Conservation (phyloP, 768 basidiomycete species). For the Glaciozyma antarctica region DNA sequence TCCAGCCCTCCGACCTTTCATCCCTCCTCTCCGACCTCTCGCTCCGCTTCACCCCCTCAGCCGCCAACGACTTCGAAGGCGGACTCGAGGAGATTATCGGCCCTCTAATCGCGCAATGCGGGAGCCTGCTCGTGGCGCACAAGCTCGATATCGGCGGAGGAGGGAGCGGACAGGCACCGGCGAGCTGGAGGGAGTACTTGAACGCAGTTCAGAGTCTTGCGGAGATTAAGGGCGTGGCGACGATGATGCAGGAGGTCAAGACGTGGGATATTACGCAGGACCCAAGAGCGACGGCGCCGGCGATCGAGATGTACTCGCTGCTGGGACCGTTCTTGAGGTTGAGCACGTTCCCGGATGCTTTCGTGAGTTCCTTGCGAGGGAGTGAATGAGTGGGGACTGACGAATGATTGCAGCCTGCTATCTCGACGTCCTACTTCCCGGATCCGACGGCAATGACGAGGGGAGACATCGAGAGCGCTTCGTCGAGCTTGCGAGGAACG, state of each 20-base stretch:
- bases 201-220: slow-evolving; percentile 71
- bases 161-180: slow-evolving; percentile 8
- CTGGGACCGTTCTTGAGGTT: slow-evolving; percentile 77
- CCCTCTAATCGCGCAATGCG: slow-evolving; percentile 48
- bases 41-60: slow-evolving; percentile 49
- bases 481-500: slow-evolving; percentile 74
- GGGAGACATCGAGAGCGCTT: slow-evolving; percentile 70
- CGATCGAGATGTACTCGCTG: slow-evolving; percentile 46
- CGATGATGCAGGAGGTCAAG: slow-evolving; percentile 44
- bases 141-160: slow-evolving; percentile 33
- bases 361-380: slow-evolving; percentile 23
- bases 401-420: slow-evolving; percentile 50
- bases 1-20: slow-evolving; percentile 61
- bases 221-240: slow-evolving; percentile 70
- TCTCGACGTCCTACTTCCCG: slow-evolving; percentile 72
- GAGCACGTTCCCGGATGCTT: slow-evolving; percentile 89
- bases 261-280: slow-evolving; percentile 12
- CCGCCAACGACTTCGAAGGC: slow-evolving; percentile 48
- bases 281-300: slow-evolving; percentile 3
- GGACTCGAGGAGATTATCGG: slow-evolving; percentile 72
- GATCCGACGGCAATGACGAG: slow-evolving; percentile 66
- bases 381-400: slow-evolving; percentile 6
- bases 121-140: slow-evolving; percentile 41
- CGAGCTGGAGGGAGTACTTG: slow-evolving; percentile 70
- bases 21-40: slow-evolving; percentile 76